Conservation (phyloP, 140 eudicot species). For the Cichorium intybus region DNA sequence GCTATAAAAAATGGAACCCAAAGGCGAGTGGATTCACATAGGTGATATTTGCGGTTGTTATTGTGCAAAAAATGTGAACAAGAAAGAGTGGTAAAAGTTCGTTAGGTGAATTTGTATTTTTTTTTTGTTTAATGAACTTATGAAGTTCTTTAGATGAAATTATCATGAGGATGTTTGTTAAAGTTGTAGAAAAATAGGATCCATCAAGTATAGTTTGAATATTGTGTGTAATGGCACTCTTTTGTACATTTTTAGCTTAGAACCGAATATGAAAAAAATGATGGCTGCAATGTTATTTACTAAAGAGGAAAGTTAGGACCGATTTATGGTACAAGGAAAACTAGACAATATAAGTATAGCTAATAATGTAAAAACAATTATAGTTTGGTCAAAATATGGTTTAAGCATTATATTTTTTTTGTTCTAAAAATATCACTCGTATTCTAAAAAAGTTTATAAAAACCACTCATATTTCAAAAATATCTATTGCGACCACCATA, state of each 20-base stretch:
- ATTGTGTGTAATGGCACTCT: constrained; percentile 9
- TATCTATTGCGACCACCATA: too few species aligned
- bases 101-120: constrained; percentile 3
- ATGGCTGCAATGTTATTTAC: too few species aligned
- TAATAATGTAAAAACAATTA: too few species aligned
- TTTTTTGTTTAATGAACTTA: constrained; percentile 9
- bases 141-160: constrained; percentile 14
- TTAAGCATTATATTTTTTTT: too few species aligned
- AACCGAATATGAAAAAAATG: background rate
- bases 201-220: constrained; percentile 10
- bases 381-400: too few species aligned
- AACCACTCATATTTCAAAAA: too few species aligned
- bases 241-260: constrained; percentile 24
- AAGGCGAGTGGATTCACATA: constrained; percentile 19
- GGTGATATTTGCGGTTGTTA: constrained; percentile 8
- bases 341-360: too few species aligned
- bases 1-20: constrained; percentile 10
- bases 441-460: too few species aligned
- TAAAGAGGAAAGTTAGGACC: too few species aligned
- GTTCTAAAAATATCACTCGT: too few species aligned
- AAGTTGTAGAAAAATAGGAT: constrained; percentile 11
- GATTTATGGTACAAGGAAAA: too few species aligned
- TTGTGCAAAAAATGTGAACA: constrained; percentile 6
- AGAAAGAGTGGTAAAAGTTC: constrained; percentile 1
- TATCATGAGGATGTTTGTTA: constrained; percentile 10